Evolutionary conservation across 352 stramenopile genomes (phyloP), one percentile per base, ranked within the genome.

Genomic region (Peronospora belbahrii): DNA sequence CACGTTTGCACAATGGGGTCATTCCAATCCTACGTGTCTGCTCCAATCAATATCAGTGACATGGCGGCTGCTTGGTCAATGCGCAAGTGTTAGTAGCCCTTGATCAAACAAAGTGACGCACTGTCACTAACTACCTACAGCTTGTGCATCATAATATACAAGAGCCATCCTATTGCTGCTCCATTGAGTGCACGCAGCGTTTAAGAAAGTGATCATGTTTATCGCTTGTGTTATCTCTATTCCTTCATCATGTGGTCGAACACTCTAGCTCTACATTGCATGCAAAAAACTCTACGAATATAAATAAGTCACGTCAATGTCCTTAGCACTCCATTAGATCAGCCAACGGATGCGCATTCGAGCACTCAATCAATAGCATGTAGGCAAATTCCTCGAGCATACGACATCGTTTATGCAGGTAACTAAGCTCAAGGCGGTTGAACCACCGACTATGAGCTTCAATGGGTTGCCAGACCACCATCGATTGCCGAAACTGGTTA

Each of bases 311-410:
- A 67, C 31, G 20, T 45, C 24, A 10, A 17, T 41, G 25, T 3
- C 28, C n/a, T 65, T 52, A 81, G 41, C 70, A 72, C 52, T 81
- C 77, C 10, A 88, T 55, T 14, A 88, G 52, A 13, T 86, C 77
- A 10, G 74, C 77, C n/a, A 92, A 60, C 10, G 66, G 67, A 56
- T 92, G 71, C 0, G 76, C 74, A 40, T 74, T 84, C 1, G 72
- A 64, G 60, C 72, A 80, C 62, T 92, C 80, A 28, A 88, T 56
- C 24, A 92, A 59, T 34, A 92, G 51, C 34, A 66, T 64, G 52
- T 92, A 72, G 0, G 75, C 70, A 50, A 92, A 92, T 35, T 79
- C 62, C 51, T 92, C 80, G 11, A 92, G 61, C 61, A 83, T 54
- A 23, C 64, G 66, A 62, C 77, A 92, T n/a, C 79, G 74, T 54